These are phyloP conservation scores for Xylaria cubensis DNA, from an alignment of 495 filamentous ascomycete species.

Conservation along the genomic window DNA sequence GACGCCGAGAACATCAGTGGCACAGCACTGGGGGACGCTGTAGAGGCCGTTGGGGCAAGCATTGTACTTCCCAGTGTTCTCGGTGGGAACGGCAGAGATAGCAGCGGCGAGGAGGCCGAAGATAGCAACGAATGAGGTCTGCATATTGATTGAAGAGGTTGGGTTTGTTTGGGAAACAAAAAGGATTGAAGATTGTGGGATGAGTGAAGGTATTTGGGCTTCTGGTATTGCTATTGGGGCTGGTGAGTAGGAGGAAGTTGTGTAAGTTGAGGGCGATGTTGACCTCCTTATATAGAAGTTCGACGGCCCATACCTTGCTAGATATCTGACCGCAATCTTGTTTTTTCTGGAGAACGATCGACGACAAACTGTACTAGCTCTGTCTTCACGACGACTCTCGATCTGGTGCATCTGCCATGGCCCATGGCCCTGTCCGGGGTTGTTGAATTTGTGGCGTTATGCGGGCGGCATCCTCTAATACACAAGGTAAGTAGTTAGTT, in stretches of 20 bases:
- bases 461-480: slow-evolving; percentile 17
- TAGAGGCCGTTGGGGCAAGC: slow-evolving; percentile 26
- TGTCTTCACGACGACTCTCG: neutral
- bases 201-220: slow-evolving; percentile 19
- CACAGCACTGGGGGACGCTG: slow-evolving; percentile 47
- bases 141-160: slow-evolving; percentile 21
- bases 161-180: slow-evolving; percentile 3
- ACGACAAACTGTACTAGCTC: neutral
- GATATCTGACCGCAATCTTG: slow-evolving; percentile 15
- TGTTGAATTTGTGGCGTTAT: slow-evolving; percentile 18
- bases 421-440: neutral
- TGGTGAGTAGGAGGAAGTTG: neutral
- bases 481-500: neutral
- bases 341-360: slow-evolving; percentile 15
- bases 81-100: slow-evolving; percentile 22
- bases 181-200: neutral
- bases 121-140: slow-evolving; percentile 23
- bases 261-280: slow-evolving; percentile 10
- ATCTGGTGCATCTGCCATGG: slow-evolving; percentile 13
- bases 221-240: slow-evolving; percentile 13
- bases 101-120: slow-evolving; percentile 26
- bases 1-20: slow-evolving; percentile 51
- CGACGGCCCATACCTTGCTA: neutral
- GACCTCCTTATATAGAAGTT: slow-evolving; percentile 24
- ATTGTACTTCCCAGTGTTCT: neutral